phyloP scores from a whole-genome alignment of 1,284 basidiomycete species.

The Thecaphora thlaspeos region DNA sequence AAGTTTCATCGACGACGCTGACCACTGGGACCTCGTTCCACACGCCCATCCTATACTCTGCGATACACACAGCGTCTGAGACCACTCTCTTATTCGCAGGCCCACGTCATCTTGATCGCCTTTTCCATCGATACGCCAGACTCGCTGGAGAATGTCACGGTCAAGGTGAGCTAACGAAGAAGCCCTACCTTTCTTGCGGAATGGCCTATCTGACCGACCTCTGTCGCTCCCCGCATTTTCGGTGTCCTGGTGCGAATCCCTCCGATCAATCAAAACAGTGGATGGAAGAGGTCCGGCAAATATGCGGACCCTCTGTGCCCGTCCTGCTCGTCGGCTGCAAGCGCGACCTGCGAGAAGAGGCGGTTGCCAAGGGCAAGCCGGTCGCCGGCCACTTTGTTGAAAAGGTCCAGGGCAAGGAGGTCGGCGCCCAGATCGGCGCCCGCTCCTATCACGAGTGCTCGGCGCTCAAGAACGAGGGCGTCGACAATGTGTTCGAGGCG shows the following conservation, averaged over 20 bases:
- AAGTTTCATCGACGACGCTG: too few species aligned
- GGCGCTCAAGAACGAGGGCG: conserved; percentile 49
- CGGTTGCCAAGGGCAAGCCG: conserved; percentile 57
- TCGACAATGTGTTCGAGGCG: conserved; percentile 51
- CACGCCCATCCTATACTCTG: conserved; percentile 1
- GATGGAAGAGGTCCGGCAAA: conserved; percentile 64
- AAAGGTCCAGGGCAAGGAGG: conserved; percentile 57
- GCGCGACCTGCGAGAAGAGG: conserved; percentile 70
- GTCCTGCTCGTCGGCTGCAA: conserved; percentile 85
- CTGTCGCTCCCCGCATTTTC: too few species aligned
- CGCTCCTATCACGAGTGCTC: conserved; percentile 52
- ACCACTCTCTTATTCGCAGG: conserved; percentile 94
- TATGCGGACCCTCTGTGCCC: conserved; percentile 66
- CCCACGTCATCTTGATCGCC: conserved; percentile 96
- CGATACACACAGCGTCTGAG: conserved; percentile 69
- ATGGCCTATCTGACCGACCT: too few species aligned
- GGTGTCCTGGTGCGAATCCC: too few species aligned
- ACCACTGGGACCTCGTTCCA: too few species aligned
- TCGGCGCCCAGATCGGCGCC: conserved; percentile 63
- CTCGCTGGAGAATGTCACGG: conserved; percentile 89
- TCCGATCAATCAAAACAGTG: too few species aligned
- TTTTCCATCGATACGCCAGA: conserved; percentile 95
- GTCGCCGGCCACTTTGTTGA: conserved; percentile 57
- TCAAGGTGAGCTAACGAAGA: conserved; percentile 77
- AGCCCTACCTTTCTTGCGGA: too few species aligned